Percentiles rank a stretch among this genome's conserved stretches.
Conservation (phyloP, 805 yeast species). For the Suhomyces canberraensis region DNA sequence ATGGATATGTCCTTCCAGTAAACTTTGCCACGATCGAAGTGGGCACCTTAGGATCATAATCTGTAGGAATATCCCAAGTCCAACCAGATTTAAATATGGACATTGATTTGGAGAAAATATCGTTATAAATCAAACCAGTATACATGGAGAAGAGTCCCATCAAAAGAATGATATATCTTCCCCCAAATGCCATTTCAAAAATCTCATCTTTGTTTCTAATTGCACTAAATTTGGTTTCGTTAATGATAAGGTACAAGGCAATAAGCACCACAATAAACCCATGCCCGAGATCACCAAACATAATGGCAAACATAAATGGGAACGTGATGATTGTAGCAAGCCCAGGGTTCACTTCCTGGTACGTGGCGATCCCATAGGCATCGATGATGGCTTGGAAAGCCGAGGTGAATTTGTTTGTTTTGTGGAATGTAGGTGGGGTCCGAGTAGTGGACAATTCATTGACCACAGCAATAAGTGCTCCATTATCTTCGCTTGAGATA, state of each 20-base stretch:
- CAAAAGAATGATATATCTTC: conserved; percentile 83
- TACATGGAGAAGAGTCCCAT: conserved; percentile 97
- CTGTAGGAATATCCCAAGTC: conserved; percentile 72
- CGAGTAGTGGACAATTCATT: conserved; percentile 69
- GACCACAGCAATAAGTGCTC: conserved; percentile 26
- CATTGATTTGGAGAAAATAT: conserved; percentile 88
- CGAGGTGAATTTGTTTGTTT: conserved; percentile 88
- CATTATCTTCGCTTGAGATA: conserved; percentile 9
- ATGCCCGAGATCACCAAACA: conserved; percentile 99
- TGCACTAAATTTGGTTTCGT: conserved; percentile 66
- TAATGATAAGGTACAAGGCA: conserved; percentile 65
- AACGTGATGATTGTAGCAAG: conserved; percentile 91
- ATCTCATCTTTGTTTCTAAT: conserved; percentile 80
- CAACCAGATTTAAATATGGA: conserved; percentile 86
- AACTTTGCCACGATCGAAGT: conserved; percentile 57
- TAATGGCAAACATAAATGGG: conserved; percentile 97
- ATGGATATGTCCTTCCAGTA: conserved; percentile 59
- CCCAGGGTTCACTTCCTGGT: conserved; percentile 95
- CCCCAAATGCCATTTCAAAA: conserved; percentile 92
- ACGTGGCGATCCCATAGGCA: conserved; percentile 90
- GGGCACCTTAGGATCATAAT: conserved; percentile 62
- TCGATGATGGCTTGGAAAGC: conserved; percentile 94
- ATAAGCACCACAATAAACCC: conserved; percentile 79
- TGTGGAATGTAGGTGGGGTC: conserved; percentile 92
- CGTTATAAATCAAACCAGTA: conserved; percentile 93